Base-by-base conservation (phyloP, 75 land plant genomes). In the Pinus tabuliformis region DNA sequence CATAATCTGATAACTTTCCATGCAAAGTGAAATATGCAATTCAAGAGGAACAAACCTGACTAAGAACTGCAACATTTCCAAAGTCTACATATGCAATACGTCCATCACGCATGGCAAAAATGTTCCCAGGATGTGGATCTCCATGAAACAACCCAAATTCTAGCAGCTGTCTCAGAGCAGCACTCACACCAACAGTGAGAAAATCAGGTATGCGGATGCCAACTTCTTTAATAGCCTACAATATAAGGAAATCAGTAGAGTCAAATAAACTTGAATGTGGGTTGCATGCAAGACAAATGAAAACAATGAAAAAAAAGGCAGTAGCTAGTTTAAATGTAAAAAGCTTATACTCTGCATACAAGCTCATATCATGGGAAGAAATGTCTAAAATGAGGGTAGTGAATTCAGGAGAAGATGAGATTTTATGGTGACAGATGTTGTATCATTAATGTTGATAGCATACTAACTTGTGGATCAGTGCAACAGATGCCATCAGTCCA, bases 401-500 rank as follows among this genome's bases (percentile, higher is more conserved):
- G 30, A 28, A 22, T 62, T 62, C 7, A 64, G 17, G 36, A 24
- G 20, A 5, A n/a, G 37, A 45, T 17, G 36, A 75, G 56, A 77
- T 42, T 56, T 12, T 74, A 73, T 37, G 66, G 65, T 75, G 77
- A 59, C 63, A 21, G 30, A 36, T 52, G 56, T 73, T 77, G 39
- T 73, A 24, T 52, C 22, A 0, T 77, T 66, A 2, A 77, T 77
- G 28, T 30, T 45, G 70, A 37, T 39, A 37, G 52, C 52, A 59
- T 76, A 26, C 80, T 70, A 65, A 96, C 99, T 98, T 96, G 95
- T 45, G 98, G 99, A 70, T 96, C 82, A 80, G 99, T 94, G 86
- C 99, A 96, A 57, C 99, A 89, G 72, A 96, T 92, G 33, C 99
- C 99, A 88, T 96, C 99, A 73, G 94, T 96, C 99, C 99, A 96